Evolutionary conservation across 2,329 filamentous ascomycete genomes (phyloP).

Genomic region (Pestalotiopsis sp.): DNA sequence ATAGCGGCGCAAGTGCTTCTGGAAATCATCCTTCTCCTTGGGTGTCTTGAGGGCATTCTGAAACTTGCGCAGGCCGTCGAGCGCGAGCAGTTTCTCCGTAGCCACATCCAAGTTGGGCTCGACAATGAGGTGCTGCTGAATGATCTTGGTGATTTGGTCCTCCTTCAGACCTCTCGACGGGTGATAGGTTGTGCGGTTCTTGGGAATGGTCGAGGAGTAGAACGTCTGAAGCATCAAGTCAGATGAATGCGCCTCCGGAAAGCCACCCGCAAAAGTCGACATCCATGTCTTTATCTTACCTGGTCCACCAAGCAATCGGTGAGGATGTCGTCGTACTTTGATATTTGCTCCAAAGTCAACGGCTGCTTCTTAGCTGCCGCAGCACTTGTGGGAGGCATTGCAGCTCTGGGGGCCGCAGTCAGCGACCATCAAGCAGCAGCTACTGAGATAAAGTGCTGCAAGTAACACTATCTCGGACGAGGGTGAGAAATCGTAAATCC

Average conservation of each 20-base stretch:
- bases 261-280: neutral
- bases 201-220: slow-evolving; percentile 96
- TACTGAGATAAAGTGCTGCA: neutral
- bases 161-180: slow-evolving; percentile 77
- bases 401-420: slow-evolving; percentile 9
- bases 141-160: slow-evolving; percentile 62
- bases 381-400: slow-evolving; percentile 40
- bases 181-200: slow-evolving; percentile 87
- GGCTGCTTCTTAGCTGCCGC: slow-evolving; percentile 62
- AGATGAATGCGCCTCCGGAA: neutral
- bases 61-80: slow-evolving; percentile 76
- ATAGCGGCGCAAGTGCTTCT: slow-evolving; percentile 84
- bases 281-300: slow-evolving; percentile 57
- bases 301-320: slow-evolving; percentile 96
- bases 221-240: slow-evolving; percentile 65
- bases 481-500: neutral
- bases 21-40: slow-evolving; percentile 85
- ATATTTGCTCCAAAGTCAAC: slow-evolving; percentile 84
- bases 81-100: slow-evolving; percentile 71
- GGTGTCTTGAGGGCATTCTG: slow-evolving; percentile 67
- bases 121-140: slow-evolving; percentile 71
- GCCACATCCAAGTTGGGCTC: slow-evolving; percentile 72
- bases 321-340: slow-evolving; percentile 91
- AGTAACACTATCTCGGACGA: neutral
- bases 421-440: neutral